These are phyloP conservation scores for Rosellinia necatrix DNA, from an alignment of 2,329 filamentous ascomycete species.

Conservation along the genomic window DNA sequence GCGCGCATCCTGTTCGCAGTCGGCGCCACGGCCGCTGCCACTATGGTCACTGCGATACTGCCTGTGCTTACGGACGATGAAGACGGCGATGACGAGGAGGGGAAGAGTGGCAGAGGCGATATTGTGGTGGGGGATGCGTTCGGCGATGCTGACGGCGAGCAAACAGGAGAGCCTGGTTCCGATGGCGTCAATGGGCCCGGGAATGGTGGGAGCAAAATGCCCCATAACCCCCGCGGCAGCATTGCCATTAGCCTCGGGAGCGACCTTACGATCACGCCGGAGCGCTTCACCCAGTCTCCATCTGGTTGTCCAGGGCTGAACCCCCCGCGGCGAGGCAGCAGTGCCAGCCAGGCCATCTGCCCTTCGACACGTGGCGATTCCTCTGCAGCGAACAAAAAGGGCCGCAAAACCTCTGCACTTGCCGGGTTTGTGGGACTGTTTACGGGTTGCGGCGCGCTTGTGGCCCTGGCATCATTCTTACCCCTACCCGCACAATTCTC, in stretches of 20 bases:
- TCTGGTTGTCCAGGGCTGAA: constrained; percentile 37
- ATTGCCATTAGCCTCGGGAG: constrained; percentile 72
- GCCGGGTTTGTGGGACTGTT: constrained; percentile 92
- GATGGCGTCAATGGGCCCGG: background rate
- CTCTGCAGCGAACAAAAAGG: constrained; percentile 29
- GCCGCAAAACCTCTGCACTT: constrained; percentile 60
- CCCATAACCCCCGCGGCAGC: constrained; percentile 57
- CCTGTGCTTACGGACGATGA: constrained; percentile 68
- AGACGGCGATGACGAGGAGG: constrained; percentile 34
- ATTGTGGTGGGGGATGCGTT: constrained; percentile 24
- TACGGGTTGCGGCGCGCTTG: constrained; percentile 86
- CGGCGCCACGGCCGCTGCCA: constrained; percentile 87
- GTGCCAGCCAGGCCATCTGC: constrained; percentile 28
- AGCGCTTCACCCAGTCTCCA: constrained; percentile 53
- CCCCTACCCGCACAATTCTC: constrained; percentile 83
- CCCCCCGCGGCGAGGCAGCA: constrained; percentile 20
- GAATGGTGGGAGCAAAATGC: constrained; percentile 41
- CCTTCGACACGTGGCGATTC: constrained; percentile 18
- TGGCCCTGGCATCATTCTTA: constrained; percentile 81
- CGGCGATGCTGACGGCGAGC: constrained; percentile 13
- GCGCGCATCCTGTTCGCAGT: constrained; percentile 86
- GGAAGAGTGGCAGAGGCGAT: constrained; percentile 33
- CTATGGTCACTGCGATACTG: constrained; percentile 96
- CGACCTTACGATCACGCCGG: constrained; percentile 75
- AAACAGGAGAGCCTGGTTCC: background rate